Evolutionary conservation across 2,329 filamentous ascomycete species (phyloP).

Genomic region (Monascus ruber): DNA sequence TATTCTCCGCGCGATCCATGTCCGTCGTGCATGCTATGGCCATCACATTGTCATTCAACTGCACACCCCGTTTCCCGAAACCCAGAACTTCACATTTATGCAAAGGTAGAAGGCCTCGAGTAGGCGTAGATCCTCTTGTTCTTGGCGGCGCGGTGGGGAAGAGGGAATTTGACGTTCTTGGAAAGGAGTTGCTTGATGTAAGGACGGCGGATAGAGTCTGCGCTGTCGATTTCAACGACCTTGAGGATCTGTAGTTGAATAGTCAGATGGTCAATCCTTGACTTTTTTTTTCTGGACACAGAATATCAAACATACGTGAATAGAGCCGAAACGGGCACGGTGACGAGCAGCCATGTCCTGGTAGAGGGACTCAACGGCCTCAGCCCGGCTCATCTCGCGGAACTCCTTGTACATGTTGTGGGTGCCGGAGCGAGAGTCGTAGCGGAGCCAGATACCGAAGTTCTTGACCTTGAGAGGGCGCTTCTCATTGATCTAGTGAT

Average conservation of each 20-base stretch:
- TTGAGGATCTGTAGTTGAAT: slow-evolving; percentile 67
- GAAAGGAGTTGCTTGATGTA: slow-evolving; percentile 98
- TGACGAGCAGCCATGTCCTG: slow-evolving; percentile 99
- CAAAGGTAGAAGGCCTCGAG: slow-evolving; percentile 93
- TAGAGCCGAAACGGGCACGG: slow-evolving; percentile 93
- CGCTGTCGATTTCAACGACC: slow-evolving; percentile 94
- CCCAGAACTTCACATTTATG: slow-evolving; percentile 52
- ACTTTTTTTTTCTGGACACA: neutral
- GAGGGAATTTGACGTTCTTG: slow-evolving; percentile 96
- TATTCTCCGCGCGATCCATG: slow-evolving; percentile 22
- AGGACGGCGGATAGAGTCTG: slow-evolving; percentile 86
- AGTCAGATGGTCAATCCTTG: slow-evolving; percentile 5
- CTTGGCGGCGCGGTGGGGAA: slow-evolving; percentile 90
- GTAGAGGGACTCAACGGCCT: slow-evolving; percentile 94
- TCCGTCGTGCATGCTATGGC: slow-evolving; percentile 32
- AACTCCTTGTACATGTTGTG: slow-evolving; percentile 99
- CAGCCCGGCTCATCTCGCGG: slow-evolving; percentile 93
- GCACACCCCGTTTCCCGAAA: slow-evolving; percentile 26
- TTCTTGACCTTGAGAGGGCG: slow-evolving; percentile 99
- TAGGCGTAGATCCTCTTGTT: slow-evolving; percentile 88
- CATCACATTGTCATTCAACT: slow-evolving; percentile 33
- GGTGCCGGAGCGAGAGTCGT: slow-evolving; percentile 98
- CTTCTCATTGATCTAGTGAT: slow-evolving; percentile 84
- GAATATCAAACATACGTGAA: slow-evolving; percentile 64
- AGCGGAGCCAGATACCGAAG: slow-evolving; percentile 99